Base-by-base conservation (phyloP, 345 rosid genomes). In the Pugionium dolabratum region DNA sequence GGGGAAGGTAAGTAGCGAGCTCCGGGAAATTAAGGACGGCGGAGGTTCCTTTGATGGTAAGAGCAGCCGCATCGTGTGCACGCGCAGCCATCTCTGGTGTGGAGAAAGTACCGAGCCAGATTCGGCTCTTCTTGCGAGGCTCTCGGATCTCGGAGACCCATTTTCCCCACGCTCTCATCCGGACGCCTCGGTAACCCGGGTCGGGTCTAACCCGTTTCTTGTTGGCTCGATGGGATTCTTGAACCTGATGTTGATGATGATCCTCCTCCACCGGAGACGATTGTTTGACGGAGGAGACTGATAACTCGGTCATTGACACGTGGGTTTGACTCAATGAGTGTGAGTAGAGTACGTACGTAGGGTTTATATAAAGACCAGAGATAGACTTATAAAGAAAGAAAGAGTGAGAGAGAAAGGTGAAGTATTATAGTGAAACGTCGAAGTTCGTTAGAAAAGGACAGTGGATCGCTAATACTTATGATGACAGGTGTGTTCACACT, bases 101-200 rank as follows among this genome's bases (percentile, higher is more conserved):
- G 32, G 90, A 68, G 84, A 92, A 92, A 8, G 98, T 92, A 2
- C 98, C 98, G 1, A 92, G 87, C 98, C 98, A 92, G 88, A 92
- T 92, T 76, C 98, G 81, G 72, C 69, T 87, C 73, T 92, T 92
- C 79, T 92, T 92, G 54, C 97, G 79, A 32, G 98, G 98, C 76
- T 92, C 91, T 8, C 98, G 84, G 82, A 92, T 92, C 88, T 92
- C 98, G 18, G 98, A 92, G 26, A 92, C 98, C 98, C 98, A 92
- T 67, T 92, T 92, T 2, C 98, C 98, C 97, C 98, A 92, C 1
- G 95, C 50, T 40, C 98, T 78, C 95, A 87, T 89, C 68, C 98
- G 79, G 35, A 92, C 98, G 9, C 98, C 98, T 32, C 95, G 69
- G 70, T 84, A 92, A 32, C 76, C 78, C 5, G 88, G 90, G 67